Conservation (phyloP, 176 grass and related monocot genomes). For the Triticum dicoccoides region DNA sequence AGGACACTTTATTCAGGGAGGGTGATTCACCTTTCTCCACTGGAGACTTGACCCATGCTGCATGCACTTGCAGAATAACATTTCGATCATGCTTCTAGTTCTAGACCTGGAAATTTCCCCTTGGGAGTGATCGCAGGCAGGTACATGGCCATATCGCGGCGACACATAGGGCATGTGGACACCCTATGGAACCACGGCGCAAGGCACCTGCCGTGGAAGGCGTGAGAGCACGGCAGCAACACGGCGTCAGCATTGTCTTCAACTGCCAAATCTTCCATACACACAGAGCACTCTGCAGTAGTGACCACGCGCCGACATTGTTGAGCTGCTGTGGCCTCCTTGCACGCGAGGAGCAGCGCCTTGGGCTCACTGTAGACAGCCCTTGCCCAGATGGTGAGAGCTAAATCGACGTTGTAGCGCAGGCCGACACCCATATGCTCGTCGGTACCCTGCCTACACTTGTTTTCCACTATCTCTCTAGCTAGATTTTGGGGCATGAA, state of each 20-base stretch:
- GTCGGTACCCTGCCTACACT: background rate
- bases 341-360: background rate
- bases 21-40: no score
- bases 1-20: no score
- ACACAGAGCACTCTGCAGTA: background rate
- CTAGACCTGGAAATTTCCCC: background rate
- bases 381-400: background rate
- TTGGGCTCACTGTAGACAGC: background rate
- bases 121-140: background rate
- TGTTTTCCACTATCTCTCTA: background rate
- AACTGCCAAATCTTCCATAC: background rate
- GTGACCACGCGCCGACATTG: background rate
- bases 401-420: background rate
- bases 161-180: background rate
- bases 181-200: background rate
- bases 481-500: background rate
- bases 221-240: background rate
- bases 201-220: background rate
- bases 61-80: no score
- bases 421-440: background rate
- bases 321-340: background rate
- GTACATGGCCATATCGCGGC: background rate
- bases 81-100: background rate
- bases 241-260: background rate
- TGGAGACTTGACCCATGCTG: no score